Base-by-base conservation (phyloP, 1,284 basidiomycete species). In the Cryptococcus amylolentus region DNA sequence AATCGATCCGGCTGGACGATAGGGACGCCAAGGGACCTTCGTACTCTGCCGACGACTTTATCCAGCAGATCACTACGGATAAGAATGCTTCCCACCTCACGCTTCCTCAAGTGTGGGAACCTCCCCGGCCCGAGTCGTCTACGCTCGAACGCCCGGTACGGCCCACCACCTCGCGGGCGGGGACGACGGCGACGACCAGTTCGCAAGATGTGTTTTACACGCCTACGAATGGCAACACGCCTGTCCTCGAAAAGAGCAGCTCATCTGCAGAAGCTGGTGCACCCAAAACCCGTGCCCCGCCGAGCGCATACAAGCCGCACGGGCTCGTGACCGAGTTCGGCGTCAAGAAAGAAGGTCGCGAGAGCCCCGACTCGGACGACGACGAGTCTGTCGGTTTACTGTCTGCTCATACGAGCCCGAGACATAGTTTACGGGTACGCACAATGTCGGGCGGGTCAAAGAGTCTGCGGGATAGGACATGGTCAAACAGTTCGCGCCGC, bases 131-230 rank as follows among this genome's bases (percentile, higher is more conserved):
- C 6, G 52, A 56, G 52, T 57, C 57, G 31, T 35, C 10, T 4
- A 55, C 40, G 20, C 45, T 62, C 31, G 31, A 35, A 6, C 6
- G 31, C 10, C 31, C 31, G 39, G 23, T 41, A 18, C 50, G 42
- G 5, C 56, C 57, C 1, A 47, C 57, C 2, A 26, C 51, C 5
- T 55, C 53, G 10, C 13, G 50, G 27, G 46, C 46, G 0, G 46
- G 52, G n/a, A 58, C 56, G 13, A 10, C 3, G 23, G 23, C 23
- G 23, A 23, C 31, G 44, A 45, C 5, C 49, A 41, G 10, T 62
- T 57, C 10, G 2, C 40, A 48, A 4, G 61, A 62, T 35, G 14
- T 62, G 3, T 59, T 62, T 47, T 62, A 59, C 40, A 62, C 61
- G 18, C 61, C 61, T 0, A 40, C 35, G 14, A 31, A 42, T 31